phyloP scores from a whole-genome alignment of 2,329 filamentous ascomycete species.

The Fusarium sp. region DNA sequence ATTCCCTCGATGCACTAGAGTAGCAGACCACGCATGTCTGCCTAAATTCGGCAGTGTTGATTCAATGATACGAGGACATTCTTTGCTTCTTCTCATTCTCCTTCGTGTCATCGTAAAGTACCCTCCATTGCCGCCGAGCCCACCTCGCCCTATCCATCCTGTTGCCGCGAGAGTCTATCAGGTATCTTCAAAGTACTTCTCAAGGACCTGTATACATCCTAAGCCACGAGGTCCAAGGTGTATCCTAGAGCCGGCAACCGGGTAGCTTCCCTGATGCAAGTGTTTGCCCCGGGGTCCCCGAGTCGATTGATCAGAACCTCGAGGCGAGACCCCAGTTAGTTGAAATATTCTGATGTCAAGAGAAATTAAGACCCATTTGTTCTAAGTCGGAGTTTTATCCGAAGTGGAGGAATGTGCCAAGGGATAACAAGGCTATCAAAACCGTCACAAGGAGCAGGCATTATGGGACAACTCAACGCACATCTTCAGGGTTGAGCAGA shows the following conservation, averaged over 20 bases:
- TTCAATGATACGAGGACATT: not conserved
- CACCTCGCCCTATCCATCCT: not conserved
- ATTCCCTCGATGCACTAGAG: not conserved
- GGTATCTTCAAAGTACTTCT: slow-evolving; percentile 5
- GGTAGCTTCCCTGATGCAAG: slow-evolving; percentile 23
- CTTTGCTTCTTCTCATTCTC: not conserved
- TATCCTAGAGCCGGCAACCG: slow-evolving; percentile 7
- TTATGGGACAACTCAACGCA: not conserved
- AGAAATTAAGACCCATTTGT: slow-evolving; percentile 14
- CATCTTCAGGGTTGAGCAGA: not conserved
- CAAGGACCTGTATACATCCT: not conserved
- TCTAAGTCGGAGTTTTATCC: not conserved
- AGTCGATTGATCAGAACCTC: slow-evolving; percentile 1
- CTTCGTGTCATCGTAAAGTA: not conserved
- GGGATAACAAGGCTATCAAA: not conserved
- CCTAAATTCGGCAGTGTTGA: not conserved
- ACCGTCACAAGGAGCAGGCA: not conserved
- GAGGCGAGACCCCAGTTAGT: not conserved
- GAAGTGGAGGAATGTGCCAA: slow-evolving; percentile 22
- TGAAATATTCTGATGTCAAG: not conserved
- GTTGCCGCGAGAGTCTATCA: not conserved
- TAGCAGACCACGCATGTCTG: not conserved
- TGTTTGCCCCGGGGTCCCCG: slow-evolving; percentile 5
- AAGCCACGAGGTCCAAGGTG: not conserved
- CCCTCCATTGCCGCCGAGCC: not conserved